Percentiles rank a stretch among this genome's conserved stretches.
phyloP scores from a whole-genome alignment of 2,329 filamentous ascomycete genomes.

The Xylariaceae sp. region DNA sequence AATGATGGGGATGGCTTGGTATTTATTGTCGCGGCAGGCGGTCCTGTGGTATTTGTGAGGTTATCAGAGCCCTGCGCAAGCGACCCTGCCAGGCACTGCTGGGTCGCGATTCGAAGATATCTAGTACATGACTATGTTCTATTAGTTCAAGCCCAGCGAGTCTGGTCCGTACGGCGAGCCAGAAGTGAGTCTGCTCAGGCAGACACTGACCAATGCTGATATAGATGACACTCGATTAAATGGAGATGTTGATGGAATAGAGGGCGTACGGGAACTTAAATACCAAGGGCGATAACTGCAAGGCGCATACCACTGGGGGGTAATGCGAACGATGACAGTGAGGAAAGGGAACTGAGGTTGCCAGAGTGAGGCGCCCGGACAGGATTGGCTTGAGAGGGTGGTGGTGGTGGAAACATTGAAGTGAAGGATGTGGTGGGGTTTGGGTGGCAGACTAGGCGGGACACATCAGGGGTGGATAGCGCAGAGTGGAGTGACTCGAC shows the following conservation, averaged over 20 bases:
- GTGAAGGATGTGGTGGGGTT: constrained; percentile 17
- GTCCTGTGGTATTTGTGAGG: constrained; percentile 22
- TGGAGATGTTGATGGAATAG: constrained; percentile 2
- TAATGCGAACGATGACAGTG: constrained; percentile 34
- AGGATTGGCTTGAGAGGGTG: constrained; percentile 36
- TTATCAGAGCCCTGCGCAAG: constrained; percentile 29
- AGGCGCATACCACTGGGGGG: constrained; percentile 23
- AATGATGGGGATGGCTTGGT: constrained; percentile 28
- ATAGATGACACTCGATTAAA: constrained; percentile 9
- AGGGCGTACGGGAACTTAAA: constrained; percentile 28
- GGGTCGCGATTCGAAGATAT: constrained; percentile 38
- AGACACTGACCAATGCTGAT: constrained; percentile 35
- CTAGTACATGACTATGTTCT: constrained; percentile 48
- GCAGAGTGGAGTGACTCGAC: constrained; percentile 2
- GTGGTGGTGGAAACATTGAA: constrained; percentile 30
- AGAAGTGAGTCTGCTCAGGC: constrained; percentile 26
- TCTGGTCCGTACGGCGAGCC: constrained; percentile 18
- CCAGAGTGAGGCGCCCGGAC: constrained; percentile 41
- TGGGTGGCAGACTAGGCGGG: neutral
- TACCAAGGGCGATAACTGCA: constrained; percentile 28
- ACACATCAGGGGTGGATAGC: constrained; percentile 11
- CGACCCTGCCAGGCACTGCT: constrained; percentile 41
- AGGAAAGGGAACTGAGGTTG: constrained; percentile 34
- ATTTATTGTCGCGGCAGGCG: constrained; percentile 33
- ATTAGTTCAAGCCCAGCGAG: constrained; percentile 34